These are phyloP conservation scores for Paraconiothyrium sp. DNA, from an alignment of 2,329 filamentous ascomycete genomes.

Conservation along the genomic window DNA sequence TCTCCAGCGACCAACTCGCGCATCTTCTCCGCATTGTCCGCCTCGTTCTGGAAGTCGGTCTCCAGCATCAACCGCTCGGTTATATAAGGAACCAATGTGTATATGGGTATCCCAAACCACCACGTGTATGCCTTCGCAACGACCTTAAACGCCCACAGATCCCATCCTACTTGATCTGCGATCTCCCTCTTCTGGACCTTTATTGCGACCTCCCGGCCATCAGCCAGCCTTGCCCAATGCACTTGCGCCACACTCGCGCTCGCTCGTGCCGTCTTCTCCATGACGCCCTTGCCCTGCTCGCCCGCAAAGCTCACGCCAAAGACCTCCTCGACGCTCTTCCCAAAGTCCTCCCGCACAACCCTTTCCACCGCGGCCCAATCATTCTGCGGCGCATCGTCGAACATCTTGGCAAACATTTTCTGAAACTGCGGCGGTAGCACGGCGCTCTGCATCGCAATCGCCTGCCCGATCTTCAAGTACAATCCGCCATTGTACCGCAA, in stretches of 20 bases:
- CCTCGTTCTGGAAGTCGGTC: conserved; percentile 94
- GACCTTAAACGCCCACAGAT: conserved; percentile 94
- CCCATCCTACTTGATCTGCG: conserved; percentile 88
- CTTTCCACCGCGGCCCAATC: conserved; percentile 84
- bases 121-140: conserved; percentile 83
- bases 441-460: conserved; percentile 97
- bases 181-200: conserved; percentile 98
- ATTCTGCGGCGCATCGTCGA: conserved; percentile 96
- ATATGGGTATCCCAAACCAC: conserved; percentile 93
- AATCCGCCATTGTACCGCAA: conserved; percentile 88
- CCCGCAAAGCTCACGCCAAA: conserved; percentile 87
- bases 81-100: conserved; percentile 90
- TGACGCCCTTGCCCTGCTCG: conserved; percentile 69
- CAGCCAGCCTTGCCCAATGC: conserved; percentile 86
- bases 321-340: conserved; percentile 83
- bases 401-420: conserved; percentile 95
- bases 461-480: conserved; percentile 97
- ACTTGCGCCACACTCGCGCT: conserved; percentile 96
- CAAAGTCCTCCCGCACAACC: conserved; percentile 89
- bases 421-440: conserved; percentile 94
- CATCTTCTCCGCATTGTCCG: conserved; percentile 88
- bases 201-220: conserved; percentile 91
- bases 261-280: conserved; percentile 76
- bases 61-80: conserved; percentile 90
- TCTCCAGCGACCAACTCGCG: conserved; percentile 77